These are phyloP conservation scores for Sphenostylis stenocarpa DNA, from an alignment of 306 rosid species.

Conservation along the genomic window DNA sequence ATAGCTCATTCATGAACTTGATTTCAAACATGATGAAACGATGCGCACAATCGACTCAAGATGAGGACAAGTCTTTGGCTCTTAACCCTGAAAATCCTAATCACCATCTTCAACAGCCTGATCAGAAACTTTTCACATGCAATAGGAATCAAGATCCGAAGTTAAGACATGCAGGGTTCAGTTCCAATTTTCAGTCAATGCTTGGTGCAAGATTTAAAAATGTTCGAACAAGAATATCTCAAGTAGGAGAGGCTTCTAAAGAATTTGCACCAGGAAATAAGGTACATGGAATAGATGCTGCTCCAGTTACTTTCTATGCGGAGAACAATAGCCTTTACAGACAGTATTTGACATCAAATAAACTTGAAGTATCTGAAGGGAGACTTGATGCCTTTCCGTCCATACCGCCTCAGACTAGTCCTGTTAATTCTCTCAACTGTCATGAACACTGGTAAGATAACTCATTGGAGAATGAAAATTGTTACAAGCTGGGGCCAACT, in stretches of 20 bases:
- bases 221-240: constrained; percentile 36
- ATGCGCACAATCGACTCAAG: constrained; percentile 50
- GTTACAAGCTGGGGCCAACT: constrained; percentile 25
- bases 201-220: constrained; percentile 37
- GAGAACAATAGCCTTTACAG: constrained; percentile 38
- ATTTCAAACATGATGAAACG: constrained; percentile 77
- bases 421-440: constrained; percentile 36
- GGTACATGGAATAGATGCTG: constrained; percentile 36
- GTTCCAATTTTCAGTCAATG: constrained; percentile 56
- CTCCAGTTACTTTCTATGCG: constrained; percentile 42
- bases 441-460: constrained; percentile 40
- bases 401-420: constrained; percentile 39
- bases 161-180: constrained; percentile 47
- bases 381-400: constrained; percentile 35
- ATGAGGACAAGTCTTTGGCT: constrained; percentile 42
- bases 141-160: constrained; percentile 40
- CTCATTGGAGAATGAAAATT: constrained; percentile 35
- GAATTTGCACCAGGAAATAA: constrained; percentile 39
- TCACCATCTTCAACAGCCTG: constrained; percentile 30
- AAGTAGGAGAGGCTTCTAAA: constrained; percentile 45
- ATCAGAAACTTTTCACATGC: constrained; percentile 35
- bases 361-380: constrained; percentile 34
- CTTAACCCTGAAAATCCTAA: constrained; percentile 43
- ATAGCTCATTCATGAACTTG: constrained; percentile 88
- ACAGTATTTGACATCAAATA: constrained; percentile 32